Evolutionary conservation across 495 filamentous ascomycete genomes (phyloP).

Genomic region (Xylaria sp.): DNA sequence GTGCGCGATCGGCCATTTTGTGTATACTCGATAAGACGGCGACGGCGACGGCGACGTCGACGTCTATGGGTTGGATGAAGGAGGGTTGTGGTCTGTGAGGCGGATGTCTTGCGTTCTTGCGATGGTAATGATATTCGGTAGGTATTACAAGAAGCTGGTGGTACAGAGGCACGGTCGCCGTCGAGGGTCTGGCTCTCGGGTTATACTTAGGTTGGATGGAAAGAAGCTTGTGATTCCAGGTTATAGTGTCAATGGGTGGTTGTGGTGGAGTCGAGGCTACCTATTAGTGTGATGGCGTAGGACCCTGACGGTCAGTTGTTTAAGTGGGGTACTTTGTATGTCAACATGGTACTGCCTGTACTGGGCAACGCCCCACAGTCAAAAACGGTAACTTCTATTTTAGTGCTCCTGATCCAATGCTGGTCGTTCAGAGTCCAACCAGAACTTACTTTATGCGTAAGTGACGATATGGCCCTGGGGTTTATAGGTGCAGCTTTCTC

Average conservation of each 20-base stretch:
- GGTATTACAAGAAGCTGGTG: neutral
- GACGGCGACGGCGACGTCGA: too few species aligned
- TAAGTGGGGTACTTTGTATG: neutral
- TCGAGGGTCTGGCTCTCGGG: neutral
- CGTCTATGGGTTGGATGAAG: too few species aligned
- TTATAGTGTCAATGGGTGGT: neutral
- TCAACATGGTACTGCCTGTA: neutral
- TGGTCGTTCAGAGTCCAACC: neutral
- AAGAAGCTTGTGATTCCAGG: slow-evolving; percentile 17
- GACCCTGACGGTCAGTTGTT: neutral
- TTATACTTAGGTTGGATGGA: slow-evolving; percentile 8
- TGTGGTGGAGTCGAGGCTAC: neutral
- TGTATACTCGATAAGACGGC: neutral
- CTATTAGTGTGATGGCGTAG: neutral
- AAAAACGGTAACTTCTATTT: slow-evolving; percentile 8
- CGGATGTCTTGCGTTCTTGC: neutral
- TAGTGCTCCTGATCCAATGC: neutral
- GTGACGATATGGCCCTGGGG: too few species aligned
- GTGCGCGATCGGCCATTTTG: slow-evolving; percentile 40
- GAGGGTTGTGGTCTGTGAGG: neutral
- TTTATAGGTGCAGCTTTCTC: too few species aligned
- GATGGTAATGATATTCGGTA: slow-evolving; percentile 5
- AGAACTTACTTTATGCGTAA: too few species aligned
- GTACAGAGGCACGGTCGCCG: neutral
- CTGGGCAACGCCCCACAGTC: slow-evolving; percentile 8